These are phyloP conservation scores for Amanita subjunquillea DNA, from an alignment of 768 basidiomycete species.

Conservation along the genomic window DNA sequence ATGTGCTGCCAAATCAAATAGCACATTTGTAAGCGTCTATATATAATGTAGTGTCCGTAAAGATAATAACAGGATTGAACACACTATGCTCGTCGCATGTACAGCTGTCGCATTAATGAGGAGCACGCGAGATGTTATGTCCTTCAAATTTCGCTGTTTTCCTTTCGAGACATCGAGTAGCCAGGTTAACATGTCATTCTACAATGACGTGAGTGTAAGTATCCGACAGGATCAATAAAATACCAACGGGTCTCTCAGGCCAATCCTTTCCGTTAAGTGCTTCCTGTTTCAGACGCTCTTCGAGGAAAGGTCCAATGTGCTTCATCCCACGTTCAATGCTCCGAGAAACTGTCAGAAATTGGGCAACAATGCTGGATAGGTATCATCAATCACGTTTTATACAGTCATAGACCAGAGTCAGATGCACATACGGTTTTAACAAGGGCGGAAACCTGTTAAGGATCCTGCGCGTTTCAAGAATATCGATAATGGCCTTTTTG, in stretches of 20 bases:
- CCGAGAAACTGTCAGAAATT: slow-evolving; percentile 7
- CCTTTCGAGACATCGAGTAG: slow-evolving; percentile 26
- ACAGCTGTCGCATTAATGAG: slow-evolving; percentile 23
- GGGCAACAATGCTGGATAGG: slow-evolving; percentile 9
- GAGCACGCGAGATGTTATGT: slow-evolving; percentile 25
- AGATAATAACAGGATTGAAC: too few relatives aligned
- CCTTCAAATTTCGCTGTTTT: slow-evolving; percentile 15
- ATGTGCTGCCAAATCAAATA: slow-evolving; percentile 26
- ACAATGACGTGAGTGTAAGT: not conserved
- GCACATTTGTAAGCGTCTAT: slow-evolving; percentile 26
- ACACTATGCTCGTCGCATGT: slow-evolving; percentile 16
- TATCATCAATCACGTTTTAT: not conserved
- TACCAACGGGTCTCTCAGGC: slow-evolving; percentile 20
- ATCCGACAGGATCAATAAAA: not conserved
- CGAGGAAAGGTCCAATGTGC: slow-evolving; percentile 17
- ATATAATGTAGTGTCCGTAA: not conserved
- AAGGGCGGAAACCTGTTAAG: slow-evolving; percentile 15
- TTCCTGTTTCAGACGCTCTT: slow-evolving; percentile 16
- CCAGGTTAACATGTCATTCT: slow-evolving; percentile 41
- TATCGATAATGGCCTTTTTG: slow-evolving; percentile 10
- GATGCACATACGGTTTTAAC: slow-evolving; percentile 12
- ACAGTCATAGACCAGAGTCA: not conserved
- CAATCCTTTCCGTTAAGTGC: slow-evolving; percentile 16
- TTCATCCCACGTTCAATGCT: slow-evolving; percentile 9
- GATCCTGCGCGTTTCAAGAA: slow-evolving; percentile 10